Evolutionary conservation across 305 asterid species (phyloP).

Genomic region (Solanum hybrid): DNA sequence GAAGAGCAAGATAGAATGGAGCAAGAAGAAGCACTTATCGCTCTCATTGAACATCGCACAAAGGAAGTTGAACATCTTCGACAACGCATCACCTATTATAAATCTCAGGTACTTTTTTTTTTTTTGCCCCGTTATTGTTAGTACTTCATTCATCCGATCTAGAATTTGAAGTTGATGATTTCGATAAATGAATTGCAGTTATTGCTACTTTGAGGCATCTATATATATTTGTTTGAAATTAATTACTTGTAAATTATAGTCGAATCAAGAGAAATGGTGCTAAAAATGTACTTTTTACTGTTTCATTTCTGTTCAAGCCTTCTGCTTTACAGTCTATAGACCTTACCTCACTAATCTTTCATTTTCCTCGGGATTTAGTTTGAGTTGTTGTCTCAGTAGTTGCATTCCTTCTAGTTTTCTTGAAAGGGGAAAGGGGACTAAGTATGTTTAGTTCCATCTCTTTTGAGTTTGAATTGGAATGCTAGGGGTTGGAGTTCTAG

Average conservation of each 20-base stretch:
- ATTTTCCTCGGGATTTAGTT: neutral
- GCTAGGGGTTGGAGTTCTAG: neutral
- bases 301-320: neutral
- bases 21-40: conserved; percentile 67
- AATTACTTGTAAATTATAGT: neutral
- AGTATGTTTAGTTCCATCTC: neutral
- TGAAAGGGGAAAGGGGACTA: neutral
- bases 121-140: neutral
- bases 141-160: neutral
- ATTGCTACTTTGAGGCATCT: neutral
- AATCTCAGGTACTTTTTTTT: conserved; percentile 39
- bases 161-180: neutral
- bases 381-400: neutral
- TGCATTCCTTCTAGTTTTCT: neutral
- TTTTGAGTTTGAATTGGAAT: neutral
- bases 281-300: neutral
- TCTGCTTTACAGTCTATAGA: neutral
- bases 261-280: neutral
- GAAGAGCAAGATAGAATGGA: conserved; percentile 34
- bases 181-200: neutral
- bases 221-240: neutral
- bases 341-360: neutral
- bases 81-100: conserved; percentile 52
- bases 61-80: conserved; percentile 71
- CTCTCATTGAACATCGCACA: conserved; percentile 62